These are phyloP conservation scores for Carex parvula DNA, from an alignment of 176 grass and related monocot species.

Conservation along the genomic window DNA sequence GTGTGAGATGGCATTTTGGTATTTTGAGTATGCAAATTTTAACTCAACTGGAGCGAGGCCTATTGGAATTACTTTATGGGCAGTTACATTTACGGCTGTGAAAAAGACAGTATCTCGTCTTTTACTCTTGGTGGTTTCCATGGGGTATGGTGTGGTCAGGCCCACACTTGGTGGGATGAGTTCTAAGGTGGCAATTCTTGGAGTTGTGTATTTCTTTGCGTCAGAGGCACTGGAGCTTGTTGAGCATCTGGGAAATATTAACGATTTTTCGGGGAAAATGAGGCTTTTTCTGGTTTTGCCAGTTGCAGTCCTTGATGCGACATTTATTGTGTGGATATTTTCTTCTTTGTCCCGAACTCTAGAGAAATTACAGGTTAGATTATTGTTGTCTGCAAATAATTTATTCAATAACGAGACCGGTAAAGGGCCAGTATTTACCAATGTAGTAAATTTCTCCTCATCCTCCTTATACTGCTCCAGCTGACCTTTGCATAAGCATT, in stretches of 20 bases:
- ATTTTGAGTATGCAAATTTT: conserved; percentile 95
- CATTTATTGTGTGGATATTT: conserved; percentile 99
- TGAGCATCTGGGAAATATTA: conserved; percentile 94
- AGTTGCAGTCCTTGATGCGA: conserved; percentile 91
- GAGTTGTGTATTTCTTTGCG: conserved; percentile 70
- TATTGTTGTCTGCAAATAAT: background rate
- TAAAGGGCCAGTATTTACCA: background rate
- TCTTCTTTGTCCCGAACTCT: conserved; percentile 96
- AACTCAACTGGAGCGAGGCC: conserved; percentile 88
- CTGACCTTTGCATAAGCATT: background rate
- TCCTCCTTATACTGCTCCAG: conserved; percentile 9
- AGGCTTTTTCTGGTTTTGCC: conserved; percentile 95
- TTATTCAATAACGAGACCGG: background rate
- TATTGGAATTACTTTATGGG: conserved; percentile 96
- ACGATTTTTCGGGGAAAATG: conserved; percentile 91
- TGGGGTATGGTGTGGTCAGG: conserved; percentile 88
- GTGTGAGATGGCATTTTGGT: conserved; percentile 99
- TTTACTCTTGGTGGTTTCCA: conserved; percentile 86
- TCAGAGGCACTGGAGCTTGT: conserved; percentile 95
- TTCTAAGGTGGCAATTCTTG: conserved; percentile 69
- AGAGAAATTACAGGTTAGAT: conserved; percentile 91
- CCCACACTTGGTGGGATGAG: conserved; percentile 84
- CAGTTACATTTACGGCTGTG: conserved; percentile 95
- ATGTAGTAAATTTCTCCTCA: background rate
- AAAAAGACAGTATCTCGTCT: conserved; percentile 97